A percentile compares a stretch with the other conserved stretches of the same genome.
Conservation (phyloP, 129 eudicot species). For the Artemisia tridentata region DNA sequence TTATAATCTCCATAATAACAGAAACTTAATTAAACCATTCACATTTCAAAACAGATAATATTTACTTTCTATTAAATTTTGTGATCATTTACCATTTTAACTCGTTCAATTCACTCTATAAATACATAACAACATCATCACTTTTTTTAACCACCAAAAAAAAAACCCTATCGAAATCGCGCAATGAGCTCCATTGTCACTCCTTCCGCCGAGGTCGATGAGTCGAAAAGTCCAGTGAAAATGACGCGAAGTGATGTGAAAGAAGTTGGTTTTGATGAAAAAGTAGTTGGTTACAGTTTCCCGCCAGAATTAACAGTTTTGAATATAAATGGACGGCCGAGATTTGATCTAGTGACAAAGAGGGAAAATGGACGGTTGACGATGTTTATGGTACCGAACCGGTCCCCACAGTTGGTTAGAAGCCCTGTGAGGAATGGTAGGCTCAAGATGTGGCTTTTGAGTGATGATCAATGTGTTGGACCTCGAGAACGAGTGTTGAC, state of each 20-base stretch:
- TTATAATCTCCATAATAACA: no score
- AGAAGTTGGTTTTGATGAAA: not conserved
- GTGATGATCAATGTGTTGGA: conserved; percentile 11
- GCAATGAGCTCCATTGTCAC: no score
- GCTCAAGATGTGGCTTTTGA: conserved; percentile 25
- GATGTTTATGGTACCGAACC: conserved; percentile 1
- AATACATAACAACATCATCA: no score
- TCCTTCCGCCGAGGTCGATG: no score
- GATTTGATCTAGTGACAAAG: conserved; percentile 17
- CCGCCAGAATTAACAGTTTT: not conserved
- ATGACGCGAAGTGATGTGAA: not conserved
- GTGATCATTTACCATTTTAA: no score
- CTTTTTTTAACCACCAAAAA: no score
- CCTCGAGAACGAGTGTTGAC: not conserved
- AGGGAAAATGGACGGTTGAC: conserved; percentile 31
- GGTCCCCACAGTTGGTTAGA: conserved; percentile 6
- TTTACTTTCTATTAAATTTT: no score
- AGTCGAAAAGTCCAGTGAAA: no score
- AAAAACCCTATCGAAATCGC: no score
- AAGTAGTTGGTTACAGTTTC: not conserved
- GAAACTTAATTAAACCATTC: no score
- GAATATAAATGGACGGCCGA: conserved; percentile 29
- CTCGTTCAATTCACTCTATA: no score
- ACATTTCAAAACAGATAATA: no score
- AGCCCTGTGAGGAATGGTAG: conserved; percentile 26